Conservation (phyloP, 768 basidiomycete genomes). For the Tulasnella sp. region DNA sequence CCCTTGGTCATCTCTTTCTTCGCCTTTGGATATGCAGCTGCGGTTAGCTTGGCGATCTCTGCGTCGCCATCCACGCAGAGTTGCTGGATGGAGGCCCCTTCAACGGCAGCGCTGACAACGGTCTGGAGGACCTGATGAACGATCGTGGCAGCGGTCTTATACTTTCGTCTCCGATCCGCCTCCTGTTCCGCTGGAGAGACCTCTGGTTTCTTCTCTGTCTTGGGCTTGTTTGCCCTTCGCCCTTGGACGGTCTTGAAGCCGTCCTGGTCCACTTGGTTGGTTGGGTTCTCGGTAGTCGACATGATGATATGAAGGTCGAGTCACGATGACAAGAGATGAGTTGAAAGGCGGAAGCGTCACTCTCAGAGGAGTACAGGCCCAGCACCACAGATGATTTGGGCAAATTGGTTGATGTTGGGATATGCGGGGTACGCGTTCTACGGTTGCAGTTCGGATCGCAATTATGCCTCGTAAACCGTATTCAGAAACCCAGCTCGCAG, state of each 20-base stretch:
- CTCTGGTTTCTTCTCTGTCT: slow-evolving; percentile 19
- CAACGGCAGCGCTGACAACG: slow-evolving; percentile 67
- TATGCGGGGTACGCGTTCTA: slow-evolving; percentile 7
- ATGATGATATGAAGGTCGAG: background rate
- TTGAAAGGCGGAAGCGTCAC: background rate
- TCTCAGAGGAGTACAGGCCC: background rate
- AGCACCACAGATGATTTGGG: background rate
- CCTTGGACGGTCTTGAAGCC: slow-evolving; percentile 5
- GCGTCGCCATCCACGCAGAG: slow-evolving; percentile 92
- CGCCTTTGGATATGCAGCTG: slow-evolving; percentile 64
- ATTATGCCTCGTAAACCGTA: background rate
- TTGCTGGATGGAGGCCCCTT: slow-evolving; percentile 82
- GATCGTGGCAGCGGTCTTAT: slow-evolving; percentile 85
- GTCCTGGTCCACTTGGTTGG: background rate
- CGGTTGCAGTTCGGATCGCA: background rate
- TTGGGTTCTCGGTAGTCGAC: slow-evolving; percentile 5
- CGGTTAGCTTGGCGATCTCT: slow-evolving; percentile 81
- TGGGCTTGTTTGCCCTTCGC: slow-evolving; percentile 14
- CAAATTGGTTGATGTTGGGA: slow-evolving; percentile 12
- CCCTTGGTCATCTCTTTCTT: slow-evolving; percentile 66
- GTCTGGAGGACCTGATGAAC: slow-evolving; percentile 79
- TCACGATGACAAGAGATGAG: background rate
- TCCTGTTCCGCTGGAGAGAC: slow-evolving; percentile 5
- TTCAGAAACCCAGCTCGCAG: background rate
- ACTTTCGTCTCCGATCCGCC: slow-evolving; percentile 14